Conservation (phyloP, 306 rosid species). For the Vigna angularis region DNA sequence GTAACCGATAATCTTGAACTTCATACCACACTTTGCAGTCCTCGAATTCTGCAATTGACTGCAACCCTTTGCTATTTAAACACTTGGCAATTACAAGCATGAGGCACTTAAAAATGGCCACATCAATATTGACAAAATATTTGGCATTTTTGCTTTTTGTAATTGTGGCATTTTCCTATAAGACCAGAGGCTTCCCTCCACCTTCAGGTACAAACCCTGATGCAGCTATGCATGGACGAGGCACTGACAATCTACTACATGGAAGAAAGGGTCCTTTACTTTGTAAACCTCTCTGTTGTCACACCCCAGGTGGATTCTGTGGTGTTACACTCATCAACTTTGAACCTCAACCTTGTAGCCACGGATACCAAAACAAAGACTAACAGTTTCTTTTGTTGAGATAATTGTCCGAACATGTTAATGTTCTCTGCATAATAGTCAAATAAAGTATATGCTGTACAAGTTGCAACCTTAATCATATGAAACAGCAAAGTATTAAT, state of each 20-base stretch:
- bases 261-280: conserved; percentile 19
- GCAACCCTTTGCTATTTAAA: conserved; percentile 22
- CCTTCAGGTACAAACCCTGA: neutral
- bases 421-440: neutral
- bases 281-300: conserved; percentile 38
- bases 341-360: neutral
- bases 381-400: too few species aligned
- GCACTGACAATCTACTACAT: neutral
- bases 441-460: conserved; percentile 7
- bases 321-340: neutral
- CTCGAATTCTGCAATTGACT: neutral
- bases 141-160: conserved; percentile 7
- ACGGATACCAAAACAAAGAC: neutral
- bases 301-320: conserved; percentile 24
- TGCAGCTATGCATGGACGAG: conserved; percentile 1
- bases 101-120: conserved; percentile 25
- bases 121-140: neutral
- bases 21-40: neutral
- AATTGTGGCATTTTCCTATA: conserved; percentile 26
- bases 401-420: neutral
- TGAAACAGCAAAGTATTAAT: neutral
- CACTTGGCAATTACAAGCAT: conserved; percentile 14
- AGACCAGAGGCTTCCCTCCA: conserved; percentile 30
- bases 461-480: neutral
- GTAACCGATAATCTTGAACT: neutral